Percentiles rank a stretch among this genome's conserved stretches.
Conservation (phyloP, 164 flowering plant species). For the Pachysandra terminalis region DNA sequence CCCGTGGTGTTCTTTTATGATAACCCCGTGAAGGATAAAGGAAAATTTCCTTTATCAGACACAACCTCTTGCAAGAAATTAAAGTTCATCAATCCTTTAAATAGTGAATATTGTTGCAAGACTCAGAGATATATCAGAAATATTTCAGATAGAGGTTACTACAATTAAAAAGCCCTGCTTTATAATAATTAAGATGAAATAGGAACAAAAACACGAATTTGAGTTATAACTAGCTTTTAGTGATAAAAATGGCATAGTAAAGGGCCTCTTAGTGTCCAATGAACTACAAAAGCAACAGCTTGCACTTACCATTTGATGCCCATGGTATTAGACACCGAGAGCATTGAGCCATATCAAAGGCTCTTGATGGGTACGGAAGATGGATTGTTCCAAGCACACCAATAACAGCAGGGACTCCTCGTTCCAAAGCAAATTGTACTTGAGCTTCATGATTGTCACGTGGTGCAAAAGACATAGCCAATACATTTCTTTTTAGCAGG, state of each 20-base stretch:
- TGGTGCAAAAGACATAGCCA: slow-evolving; percentile 95
- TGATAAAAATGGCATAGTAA: neutral
- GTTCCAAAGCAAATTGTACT: slow-evolving; percentile 89
- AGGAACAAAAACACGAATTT: neutral
- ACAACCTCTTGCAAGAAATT: neutral
- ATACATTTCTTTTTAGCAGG: slow-evolving; percentile 76
- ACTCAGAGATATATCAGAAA: neutral
- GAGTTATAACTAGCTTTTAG: neutral
- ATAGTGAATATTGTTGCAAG: neutral
- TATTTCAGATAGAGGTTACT: too few species aligned
- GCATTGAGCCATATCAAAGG: slow-evolving; percentile 98
- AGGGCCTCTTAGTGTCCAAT: slow-evolving; percentile 1
- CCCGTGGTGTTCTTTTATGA: too few species aligned
- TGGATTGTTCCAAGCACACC: slow-evolving; percentile 81
- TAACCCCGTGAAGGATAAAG: neutral
- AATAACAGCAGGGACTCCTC: slow-evolving; percentile 93
- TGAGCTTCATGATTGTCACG: slow-evolving; percentile 94
- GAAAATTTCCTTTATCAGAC: neutral
- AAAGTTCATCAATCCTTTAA: neutral
- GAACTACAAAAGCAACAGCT: neutral
- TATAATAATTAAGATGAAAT: neutral
- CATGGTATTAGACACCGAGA: slow-evolving; percentile 89
- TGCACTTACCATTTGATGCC: slow-evolving; percentile 64
- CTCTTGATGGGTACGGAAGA: slow-evolving; percentile 87
- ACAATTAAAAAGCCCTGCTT: neutral